Evolutionary conservation across 805 yeast genomes (phyloP), one percentile per base, ranked within the genome.

Genomic region (Maudiozyma turicensis): DNA sequence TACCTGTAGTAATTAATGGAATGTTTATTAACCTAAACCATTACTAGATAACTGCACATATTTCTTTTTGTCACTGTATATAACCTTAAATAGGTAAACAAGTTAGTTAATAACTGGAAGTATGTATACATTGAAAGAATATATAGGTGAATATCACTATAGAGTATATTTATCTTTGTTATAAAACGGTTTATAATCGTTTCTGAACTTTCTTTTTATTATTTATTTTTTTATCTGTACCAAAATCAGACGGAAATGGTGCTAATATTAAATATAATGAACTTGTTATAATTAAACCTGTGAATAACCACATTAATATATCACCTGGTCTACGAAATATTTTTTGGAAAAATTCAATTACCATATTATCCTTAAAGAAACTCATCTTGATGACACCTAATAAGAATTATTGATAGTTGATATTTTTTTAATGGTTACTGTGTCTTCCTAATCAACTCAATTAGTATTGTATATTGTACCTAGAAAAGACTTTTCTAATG

Each of bases 301-400:
- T 61, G 46, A 64, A 64, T 9, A 60, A 47, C 67, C 68, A 63
- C 67, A 64, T 61, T 29, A 61, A 39, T 26, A 60, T 44, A 37
- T 60, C 55, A 29, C 59, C 52, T 31, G 68, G 68, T 39, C 52
- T 54, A 29, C 60, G 58, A 3, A 48, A 43, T 5, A 58, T 34
- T 38, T 56, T 57, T 42, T 59, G 61, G 38, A 52, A 53, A 43
- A 54, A 56, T 43, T 58, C 61, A 44, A 63, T 55, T 9, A 64
- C 54, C 5, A 64, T 55, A 46, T 61, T 63, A 43, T 58, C 46
- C 44, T 44, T 31, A 43, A 59, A 64, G 42, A 64, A 64, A 5
- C 58, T 57, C 68, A 64, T 63, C n/a, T 34, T 34, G 11, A n/a
- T 34, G 37, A 20, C 26, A 20, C 26, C 26, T 35, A 35, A 8